Percentiles rank a stretch among this genome's conserved stretches.
These are phyloP conservation scores for Tagetes patula DNA, from an alignment of 129 eudicot genomes.

Conservation along the genomic window DNA sequence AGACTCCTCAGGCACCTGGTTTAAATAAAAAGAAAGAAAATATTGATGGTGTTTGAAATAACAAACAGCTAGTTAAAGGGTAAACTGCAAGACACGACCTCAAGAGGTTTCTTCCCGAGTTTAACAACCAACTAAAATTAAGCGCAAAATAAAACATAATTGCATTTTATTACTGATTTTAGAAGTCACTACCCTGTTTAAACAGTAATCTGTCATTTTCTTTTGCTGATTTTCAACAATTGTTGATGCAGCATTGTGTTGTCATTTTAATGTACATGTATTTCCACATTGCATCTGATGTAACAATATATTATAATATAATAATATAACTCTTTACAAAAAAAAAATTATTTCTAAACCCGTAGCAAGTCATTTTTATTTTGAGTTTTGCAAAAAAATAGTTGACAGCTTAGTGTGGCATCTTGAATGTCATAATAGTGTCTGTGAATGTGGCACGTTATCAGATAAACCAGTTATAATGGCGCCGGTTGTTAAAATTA, in stretches of 20 bases:
- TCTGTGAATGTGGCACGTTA: background rate
- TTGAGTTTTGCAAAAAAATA: background rate
- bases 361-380: background rate
- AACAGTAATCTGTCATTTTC: too few relatives aligned
- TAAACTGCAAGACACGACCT: background rate
- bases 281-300: too few relatives aligned
- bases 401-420: background rate
- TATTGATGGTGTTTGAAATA: background rate
- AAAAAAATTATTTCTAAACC: too few relatives aligned
- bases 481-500: background rate
- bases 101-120: background rate
- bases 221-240: background rate
- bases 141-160: too few relatives aligned
- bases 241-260: background rate
- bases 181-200: too few relatives aligned
- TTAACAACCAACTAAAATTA: background rate
- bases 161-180: too few relatives aligned
- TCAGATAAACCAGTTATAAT: background rate
- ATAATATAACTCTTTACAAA: too few relatives aligned
- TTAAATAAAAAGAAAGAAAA: slow-evolving; percentile 6
- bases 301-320: too few relatives aligned
- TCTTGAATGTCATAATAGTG: background rate
- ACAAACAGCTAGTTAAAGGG: background rate
- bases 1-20: slow-evolving; percentile 86
- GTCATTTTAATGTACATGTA: background rate